phyloP scores from a whole-genome alignment of 768 basidiomycete species.

The Dacryopinax primogenitus region DNA sequence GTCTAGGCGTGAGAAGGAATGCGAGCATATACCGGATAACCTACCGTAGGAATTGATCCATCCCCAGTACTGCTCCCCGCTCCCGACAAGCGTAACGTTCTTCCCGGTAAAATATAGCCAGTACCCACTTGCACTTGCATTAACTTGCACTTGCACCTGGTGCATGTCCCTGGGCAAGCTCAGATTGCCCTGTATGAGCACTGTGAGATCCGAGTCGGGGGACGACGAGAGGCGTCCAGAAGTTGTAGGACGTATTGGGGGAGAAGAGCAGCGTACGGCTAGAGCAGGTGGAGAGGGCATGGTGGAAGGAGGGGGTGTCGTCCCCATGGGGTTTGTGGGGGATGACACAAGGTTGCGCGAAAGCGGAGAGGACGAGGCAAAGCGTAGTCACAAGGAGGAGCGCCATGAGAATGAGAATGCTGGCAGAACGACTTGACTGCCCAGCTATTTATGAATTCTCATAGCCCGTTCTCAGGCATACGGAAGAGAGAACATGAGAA shows the following conservation, averaged over 20 bases:
- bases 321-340: neutral
- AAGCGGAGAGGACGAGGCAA: neutral
- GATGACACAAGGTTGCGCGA: neutral
- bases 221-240: slow-evolving; percentile 20
- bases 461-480: too few species aligned
- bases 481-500: too few species aligned
- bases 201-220: slow-evolving; percentile 28
- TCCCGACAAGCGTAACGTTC: neutral
- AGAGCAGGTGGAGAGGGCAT: neutral
- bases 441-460: too few species aligned
- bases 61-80: neutral
- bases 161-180: slow-evolving; percentile 35
- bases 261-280: neutral
- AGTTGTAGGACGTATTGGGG: slow-evolving; percentile 13
- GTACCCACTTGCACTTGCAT: slow-evolving; percentile 23
- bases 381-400: neutral
- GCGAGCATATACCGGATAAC: too few species aligned
- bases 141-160: slow-evolving; percentile 32
- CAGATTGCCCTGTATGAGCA: slow-evolving; percentile 34
- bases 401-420: neutral
- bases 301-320: neutral
- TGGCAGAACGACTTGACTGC: too few species aligned
- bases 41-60: neutral
- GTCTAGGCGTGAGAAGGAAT: neutral
- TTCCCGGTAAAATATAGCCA: slow-evolving; percentile 8